Base-by-base conservation (phyloP, 257 asterid genomes). In the Primulina huaijiensis region DNA sequence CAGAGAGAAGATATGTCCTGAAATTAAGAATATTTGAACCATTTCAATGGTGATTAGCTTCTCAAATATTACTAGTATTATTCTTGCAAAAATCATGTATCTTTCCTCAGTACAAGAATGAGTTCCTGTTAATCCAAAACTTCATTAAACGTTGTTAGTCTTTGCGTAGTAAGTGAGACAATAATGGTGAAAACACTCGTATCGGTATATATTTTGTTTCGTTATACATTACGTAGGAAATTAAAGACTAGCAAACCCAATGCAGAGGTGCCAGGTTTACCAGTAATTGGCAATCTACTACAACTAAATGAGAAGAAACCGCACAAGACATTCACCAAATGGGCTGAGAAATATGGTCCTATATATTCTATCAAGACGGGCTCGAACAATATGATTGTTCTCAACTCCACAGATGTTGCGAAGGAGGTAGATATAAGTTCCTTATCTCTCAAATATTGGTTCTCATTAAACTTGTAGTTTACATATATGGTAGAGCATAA, bases 291-390 rank as follows among this genome's bases (percentile, higher is more conserved):
- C 21, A 88, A 88, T 77, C 68, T 88, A 72, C 83, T 88, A 55
- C 92, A 88, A 78, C 20, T 88, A 74, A 88, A 83, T 62, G 92
- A 88, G 85, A 88, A 86, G 77, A 88, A 84, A 67, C 95, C 95
- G 4, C 81, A 86, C 74, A 88, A 70, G 79, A 88, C 95, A 16
- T 88, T 88, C 58, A 20, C 86, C 31, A 82, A 68, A 31, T 88
- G 90, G 90, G 92, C 90, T 64, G 84, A 88, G 77, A 73, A 69
- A 23, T 79, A 86, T 62, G 95, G 95, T 43, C 95, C 95, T 0
- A 71, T 88, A 21, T 88, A 88, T 73, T 84, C 95, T 1, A 86
- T 88, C 81, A 78, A 75, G 74, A 84, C 92, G 16, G 95, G 95
- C 34, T 71, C 80, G 53, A 75, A 38, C 56, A 77, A 76, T 4